phyloP scores from a whole-genome alignment of 192 early-diverging fungal genomes.

The Mortierella hygrophila region DNA sequence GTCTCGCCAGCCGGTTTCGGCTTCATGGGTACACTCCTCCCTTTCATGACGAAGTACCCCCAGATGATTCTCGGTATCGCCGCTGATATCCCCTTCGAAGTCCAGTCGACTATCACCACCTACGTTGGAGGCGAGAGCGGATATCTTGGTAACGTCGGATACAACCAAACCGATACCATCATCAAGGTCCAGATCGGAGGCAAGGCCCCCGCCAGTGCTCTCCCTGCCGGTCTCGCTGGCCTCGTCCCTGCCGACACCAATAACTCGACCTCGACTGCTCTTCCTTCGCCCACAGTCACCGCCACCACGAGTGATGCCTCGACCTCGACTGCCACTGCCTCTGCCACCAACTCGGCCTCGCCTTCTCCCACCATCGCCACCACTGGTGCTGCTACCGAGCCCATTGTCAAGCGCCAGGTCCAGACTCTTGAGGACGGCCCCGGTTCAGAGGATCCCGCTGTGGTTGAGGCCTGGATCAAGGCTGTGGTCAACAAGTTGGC shows the following conservation, averaged over 20 bases:
- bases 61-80: slow-evolving; percentile 19
- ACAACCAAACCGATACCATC: slow-evolving; percentile 31
- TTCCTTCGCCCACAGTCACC: background rate
- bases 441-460: slow-evolving; percentile 8
- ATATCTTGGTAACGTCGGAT: slow-evolving; percentile 36
- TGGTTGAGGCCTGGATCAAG: slow-evolving; percentile 46
- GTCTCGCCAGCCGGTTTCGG: slow-evolving; percentile 40
- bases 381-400: background rate
- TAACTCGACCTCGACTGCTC: background rate
- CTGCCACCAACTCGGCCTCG: background rate
- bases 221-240: slow-evolving; percentile 10
- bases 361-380: background rate
- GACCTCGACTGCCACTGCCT: background rate
- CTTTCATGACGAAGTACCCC: slow-evolving; percentile 39
- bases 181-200: slow-evolving; percentile 47
- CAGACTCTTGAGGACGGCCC: slow-evolving; percentile 7
- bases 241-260: background rate
- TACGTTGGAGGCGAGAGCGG: slow-evolving; percentile 34
- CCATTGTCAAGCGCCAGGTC: slow-evolving; percentile 40
- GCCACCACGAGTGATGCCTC: background rate
- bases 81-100: slow-evolving; percentile 39
- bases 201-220: slow-evolving; percentile 9
- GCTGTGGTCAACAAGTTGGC: slow-evolving; percentile 36
- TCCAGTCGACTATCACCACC: slow-evolving; percentile 40
- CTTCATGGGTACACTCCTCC: slow-evolving; percentile 32